Percentiles rank a stretch among this genome's conserved stretches.
phyloP scores from a whole-genome alignment of 2,329 filamentous ascomycete species.

The Ophiocordyceps camponoti-floridani region DNA sequence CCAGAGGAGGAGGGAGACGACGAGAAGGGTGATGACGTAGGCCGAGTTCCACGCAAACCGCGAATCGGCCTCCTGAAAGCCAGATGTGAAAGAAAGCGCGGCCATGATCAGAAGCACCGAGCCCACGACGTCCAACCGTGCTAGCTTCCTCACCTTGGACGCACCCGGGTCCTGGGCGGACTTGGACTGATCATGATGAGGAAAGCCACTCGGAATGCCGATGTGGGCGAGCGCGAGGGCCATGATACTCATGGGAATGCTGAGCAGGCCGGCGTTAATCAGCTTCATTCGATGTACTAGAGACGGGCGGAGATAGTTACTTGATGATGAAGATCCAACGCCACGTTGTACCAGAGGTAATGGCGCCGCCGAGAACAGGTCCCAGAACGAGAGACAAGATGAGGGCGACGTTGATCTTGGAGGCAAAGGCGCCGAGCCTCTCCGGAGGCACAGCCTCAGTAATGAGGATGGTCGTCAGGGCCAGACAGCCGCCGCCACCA shows the following conservation, averaged over 20 bases:
- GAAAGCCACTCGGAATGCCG: slow-evolving; percentile 1
- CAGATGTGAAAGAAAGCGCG: slow-evolving; percentile 1
- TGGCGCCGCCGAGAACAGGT: slow-evolving; percentile 28
- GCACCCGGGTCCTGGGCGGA: background rate
- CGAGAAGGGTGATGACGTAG: slow-evolving; percentile 1
- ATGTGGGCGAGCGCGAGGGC: background rate
- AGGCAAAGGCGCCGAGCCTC: slow-evolving; percentile 14
- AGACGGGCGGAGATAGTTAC: background rate
- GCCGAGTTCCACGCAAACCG: slow-evolving; percentile 1
- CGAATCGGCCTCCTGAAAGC: slow-evolving; percentile 1
- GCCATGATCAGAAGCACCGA: slow-evolving; percentile 1
- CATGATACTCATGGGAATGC: slow-evolving; percentile 8
- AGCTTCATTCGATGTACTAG: background rate
- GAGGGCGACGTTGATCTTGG: slow-evolving; percentile 11
- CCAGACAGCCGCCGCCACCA: slow-evolving; percentile 33
- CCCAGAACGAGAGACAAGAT: slow-evolving; percentile 29
- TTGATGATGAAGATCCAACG: slow-evolving; percentile 34
- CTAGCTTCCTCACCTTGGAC: background rate
- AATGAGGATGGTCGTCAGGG: slow-evolving; percentile 26
- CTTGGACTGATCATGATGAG: background rate
- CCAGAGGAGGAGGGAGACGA: slow-evolving; percentile 1
- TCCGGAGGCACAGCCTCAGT: slow-evolving; percentile 24
- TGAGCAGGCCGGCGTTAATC: background rate
- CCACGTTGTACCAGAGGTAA: slow-evolving; percentile 25
- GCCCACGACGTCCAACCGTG: slow-evolving; percentile 1